Base-by-base conservation (phyloP, 176 grass and related monocot genomes). In the Phyllostachys edulis region DNA sequence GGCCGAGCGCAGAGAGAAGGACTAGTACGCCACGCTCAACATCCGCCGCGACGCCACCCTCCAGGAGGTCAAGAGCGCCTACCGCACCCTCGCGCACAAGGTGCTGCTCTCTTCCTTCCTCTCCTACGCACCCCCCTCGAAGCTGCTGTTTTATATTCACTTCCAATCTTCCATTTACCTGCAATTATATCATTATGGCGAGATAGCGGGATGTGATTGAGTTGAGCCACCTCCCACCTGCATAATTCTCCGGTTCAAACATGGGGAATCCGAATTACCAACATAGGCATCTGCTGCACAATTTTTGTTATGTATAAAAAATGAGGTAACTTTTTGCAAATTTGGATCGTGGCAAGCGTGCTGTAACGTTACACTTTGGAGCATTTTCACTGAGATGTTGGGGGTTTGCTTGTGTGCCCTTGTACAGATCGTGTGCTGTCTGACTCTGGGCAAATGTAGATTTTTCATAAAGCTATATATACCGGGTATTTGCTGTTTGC, bases 41-140 rank as follows among this genome's bases (percentile, higher is more conserved):
- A 60, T 98, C 52, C 85, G 82, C 55, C 89, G 89, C 27, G 81
- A 85, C 37, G 89, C 95, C 63, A 98, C 89, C 9, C 62, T 93
- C 41, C 89, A 93, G 89, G 95, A 95, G 85, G 80, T 98, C 79
- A 98, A 98, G 87, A 84, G 66, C 37, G 88, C 96, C 14, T 98
- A 98, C 76, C 90, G 93, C 70, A 87, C 64, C 67, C 89, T 98
- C 20, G 96, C 93, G 13, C 93, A 93, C 60, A 95, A 95, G 96
- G 96, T 94, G 7, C 60, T 42, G 15, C 34, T 39, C 54, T 18
- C 62, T 41, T 7, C 69, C 38, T 26, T 20, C 17, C 63, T n/a
- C 55, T 55, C 24, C 32, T 20, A 9, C 79, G 29, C 68, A n/a
- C n/a, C 24, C 2, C 67, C 69, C 23, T n/a, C 39, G 67, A 32